These are phyloP conservation scores for Colletotrichum endophyticum DNA, from an alignment of 2,329 filamentous ascomycete genomes.

Conservation along the genomic window DNA sequence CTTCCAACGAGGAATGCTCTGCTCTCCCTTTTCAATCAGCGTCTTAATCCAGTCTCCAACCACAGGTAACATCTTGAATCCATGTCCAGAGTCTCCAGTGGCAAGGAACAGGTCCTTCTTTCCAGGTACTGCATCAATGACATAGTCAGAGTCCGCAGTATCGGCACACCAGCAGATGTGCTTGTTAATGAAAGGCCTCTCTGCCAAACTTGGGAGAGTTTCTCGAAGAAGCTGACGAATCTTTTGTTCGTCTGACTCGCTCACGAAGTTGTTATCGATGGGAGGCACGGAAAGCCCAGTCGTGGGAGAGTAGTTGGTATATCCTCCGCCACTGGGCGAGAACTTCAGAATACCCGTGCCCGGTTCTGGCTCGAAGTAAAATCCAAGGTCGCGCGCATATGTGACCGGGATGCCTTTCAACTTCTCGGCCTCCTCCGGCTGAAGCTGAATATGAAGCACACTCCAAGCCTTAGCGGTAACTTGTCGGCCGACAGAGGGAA, in stretches of 20 bases:
- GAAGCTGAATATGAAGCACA: constrained; percentile 63
- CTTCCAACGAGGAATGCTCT: constrained; percentile 50
- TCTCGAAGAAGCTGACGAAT: constrained; percentile 54
- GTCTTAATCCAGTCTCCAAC: constrained; percentile 55
- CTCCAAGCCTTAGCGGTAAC: constrained; percentile 43
- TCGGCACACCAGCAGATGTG: constrained; percentile 69
- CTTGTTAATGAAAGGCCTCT: constrained; percentile 58
- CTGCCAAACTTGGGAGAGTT: constrained; percentile 55
- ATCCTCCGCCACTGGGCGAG: constrained; percentile 63
- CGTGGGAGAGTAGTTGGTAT: constrained; percentile 44
- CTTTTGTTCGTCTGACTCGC: constrained; percentile 54
- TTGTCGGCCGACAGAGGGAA: not conserved
- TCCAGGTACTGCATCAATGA: constrained; percentile 62
- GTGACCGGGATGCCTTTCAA: constrained; percentile 65
- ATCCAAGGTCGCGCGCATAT: constrained; percentile 65
- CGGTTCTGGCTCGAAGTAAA: constrained; percentile 69
- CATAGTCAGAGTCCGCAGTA: constrained; percentile 62
- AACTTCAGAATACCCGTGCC: constrained; percentile 63
- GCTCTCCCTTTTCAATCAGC: constrained; percentile 47
- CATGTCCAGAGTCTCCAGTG: constrained; percentile 65
- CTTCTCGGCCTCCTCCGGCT: constrained; percentile 53
- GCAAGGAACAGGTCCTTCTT: constrained; percentile 53
- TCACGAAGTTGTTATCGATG: constrained; percentile 51
- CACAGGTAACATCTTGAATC: constrained; percentile 67
- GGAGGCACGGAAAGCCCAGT: constrained; percentile 44